Base-by-base conservation (phyloP, 169 alveolate species). In the Plasmodium adleri region DNA sequence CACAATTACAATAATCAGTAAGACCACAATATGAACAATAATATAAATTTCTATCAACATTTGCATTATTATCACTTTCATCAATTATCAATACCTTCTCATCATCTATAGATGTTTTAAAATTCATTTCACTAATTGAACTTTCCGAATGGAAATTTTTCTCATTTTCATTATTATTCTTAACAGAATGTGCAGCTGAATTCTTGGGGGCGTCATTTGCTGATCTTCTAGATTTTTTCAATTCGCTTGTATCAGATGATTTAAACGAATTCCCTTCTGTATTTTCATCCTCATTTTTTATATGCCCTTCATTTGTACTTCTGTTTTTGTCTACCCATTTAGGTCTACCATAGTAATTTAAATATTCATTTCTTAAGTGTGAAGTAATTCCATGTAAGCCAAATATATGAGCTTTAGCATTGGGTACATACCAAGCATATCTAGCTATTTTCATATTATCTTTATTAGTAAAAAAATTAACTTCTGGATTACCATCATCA, bases 351-450 rank as follows among this genome's bases (percentile, higher is more conserved):
- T 63, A 88, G 73, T 78, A 93, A 24, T 92, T 93, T 17, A 90
- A 49, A 83, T 83, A 93, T 43, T 93, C 96, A 58, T 88, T 93
- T 45, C 94, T 91, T 63, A 91, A 73, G 62, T 93, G 96, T 20
- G 93, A 88, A 24, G 93, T 67, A 22, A 88, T 91, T 59, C 96
- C 96, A 85, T 93, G 96, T 43, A 91, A 92, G 68, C 92, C 90
- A 22, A 93, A 87, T 13, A 93, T 62, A 56, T 70, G 54, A 10
- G 93, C 96, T 88, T 91, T 91, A 1, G 96, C 93, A 12, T 91
- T 73, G 56, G 76, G 74, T 1, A 78, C 88, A 39, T 60, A 76
- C 67, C 93, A 58, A 1, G 92, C 88, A 76, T 93, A 93, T 15
- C 94, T 93, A 49, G 95, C 89, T 54, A 93, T 91, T 67, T 83